A percentile compares a stretch with the other conserved stretches of the same genome.
Evolutionary conservation across 1,284 basidiomycete genomes (phyloP).

Genomic region (Ganoderma boninense): DNA sequence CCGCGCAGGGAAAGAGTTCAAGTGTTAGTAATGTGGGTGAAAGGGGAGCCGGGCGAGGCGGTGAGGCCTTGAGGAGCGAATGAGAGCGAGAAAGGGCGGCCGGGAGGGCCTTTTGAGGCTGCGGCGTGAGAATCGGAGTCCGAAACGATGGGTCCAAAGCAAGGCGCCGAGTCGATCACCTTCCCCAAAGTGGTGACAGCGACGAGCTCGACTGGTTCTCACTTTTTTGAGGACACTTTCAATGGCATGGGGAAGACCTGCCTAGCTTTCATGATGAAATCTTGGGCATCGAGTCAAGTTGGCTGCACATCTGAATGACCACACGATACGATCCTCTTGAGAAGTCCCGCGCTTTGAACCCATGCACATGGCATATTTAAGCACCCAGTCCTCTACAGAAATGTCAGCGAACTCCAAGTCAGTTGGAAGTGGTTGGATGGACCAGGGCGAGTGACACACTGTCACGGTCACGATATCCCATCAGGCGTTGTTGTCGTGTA

Average conservation of each 20-base stretch:
- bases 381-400: neutral
- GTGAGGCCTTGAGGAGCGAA: neutral
- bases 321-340: neutral
- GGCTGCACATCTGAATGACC: neutral
- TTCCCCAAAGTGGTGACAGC: neutral
- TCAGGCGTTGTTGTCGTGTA: neutral
- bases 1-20: neutral
- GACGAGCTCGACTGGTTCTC: neutral
- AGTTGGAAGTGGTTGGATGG: neutral
- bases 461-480: slow-evolving; percentile 5
- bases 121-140: neutral
- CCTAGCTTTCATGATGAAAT: neutral
- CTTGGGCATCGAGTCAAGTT: neutral
- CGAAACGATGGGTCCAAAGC: neutral
- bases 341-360: neutral
- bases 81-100: neutral
- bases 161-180: neutral
- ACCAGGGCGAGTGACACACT: neutral
- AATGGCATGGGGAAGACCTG: neutral
- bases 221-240: neutral
- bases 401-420: neutral
- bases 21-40: neutral
- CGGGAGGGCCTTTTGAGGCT: neutral
- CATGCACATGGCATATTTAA: neutral
- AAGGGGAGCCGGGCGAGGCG: neutral